Percentiles rank a stretch among this genome's conserved stretches.
Conservation (phyloP, 2,329 filamentous ascomycete species). For the Penicillium hordei region DNA sequence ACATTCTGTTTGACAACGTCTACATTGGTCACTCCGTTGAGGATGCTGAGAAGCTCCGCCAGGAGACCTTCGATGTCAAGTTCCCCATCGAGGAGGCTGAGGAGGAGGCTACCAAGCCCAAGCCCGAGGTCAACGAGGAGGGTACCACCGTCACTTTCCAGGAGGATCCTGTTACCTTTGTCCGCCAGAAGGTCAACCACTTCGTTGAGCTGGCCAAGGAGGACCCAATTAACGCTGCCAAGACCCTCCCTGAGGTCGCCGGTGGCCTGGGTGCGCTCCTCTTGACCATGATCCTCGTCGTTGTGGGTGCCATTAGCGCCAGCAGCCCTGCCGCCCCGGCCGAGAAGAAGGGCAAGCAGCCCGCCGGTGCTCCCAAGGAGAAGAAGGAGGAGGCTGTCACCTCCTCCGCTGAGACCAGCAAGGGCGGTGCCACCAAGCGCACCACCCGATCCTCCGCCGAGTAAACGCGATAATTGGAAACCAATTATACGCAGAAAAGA, state of each 20-base stretch:
- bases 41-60: constrained; percentile 84
- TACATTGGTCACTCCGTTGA: constrained; percentile 97
- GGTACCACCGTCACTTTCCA: constrained; percentile 78
- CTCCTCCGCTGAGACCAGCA: constrained; percentile 69
- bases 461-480: constrained; percentile 25
- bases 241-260: constrained; percentile 88
- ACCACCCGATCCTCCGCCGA: constrained; percentile 48
- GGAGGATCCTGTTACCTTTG: constrained; percentile 82
- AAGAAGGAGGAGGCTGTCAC: constrained; percentile 66
- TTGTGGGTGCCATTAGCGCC: constrained; percentile 65
- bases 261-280: constrained; percentile 72
- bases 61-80: constrained; percentile 91
- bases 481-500: constrained; percentile 10
- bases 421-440: constrained; percentile 66
- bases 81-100: constrained; percentile 75
- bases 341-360: constrained; percentile 74
- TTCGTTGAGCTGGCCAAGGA: constrained; percentile 83
- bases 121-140: constrained; percentile 62
- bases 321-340: constrained; percentile 64
- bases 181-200: constrained; percentile 89
- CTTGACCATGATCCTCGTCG: constrained; percentile 67
- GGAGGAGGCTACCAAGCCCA: constrained; percentile 77
- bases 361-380: constrained; percentile 57
- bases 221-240: constrained; percentile 79
- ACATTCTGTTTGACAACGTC: constrained; percentile 99